These are phyloP conservation scores for Mycena albidolilacea DNA, from an alignment of 768 basidiomycete species.

Conservation along the genomic window DNA sequence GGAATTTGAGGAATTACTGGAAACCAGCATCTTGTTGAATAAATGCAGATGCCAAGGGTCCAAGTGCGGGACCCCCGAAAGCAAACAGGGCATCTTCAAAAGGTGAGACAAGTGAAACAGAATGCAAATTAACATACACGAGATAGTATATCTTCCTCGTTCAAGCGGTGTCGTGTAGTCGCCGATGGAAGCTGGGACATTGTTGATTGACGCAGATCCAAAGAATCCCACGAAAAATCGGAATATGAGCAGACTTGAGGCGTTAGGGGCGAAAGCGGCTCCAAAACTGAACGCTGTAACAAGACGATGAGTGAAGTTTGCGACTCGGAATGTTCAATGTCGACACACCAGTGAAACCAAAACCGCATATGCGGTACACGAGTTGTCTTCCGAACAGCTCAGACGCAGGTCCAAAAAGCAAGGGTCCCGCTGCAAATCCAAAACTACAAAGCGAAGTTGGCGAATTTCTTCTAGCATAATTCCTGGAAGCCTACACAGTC, in stretches of 20 bases:
- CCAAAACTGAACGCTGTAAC: constrained; percentile 35
- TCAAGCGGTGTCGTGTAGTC: constrained; percentile 24
- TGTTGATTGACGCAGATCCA: constrained; percentile 34
- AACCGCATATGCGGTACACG: constrained; percentile 23
- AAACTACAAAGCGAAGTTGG: constrained; percentile 13
- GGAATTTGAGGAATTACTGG: constrained; percentile 1
- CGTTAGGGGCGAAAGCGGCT: constrained; percentile 32
- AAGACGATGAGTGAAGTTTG: not conserved
- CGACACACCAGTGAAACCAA: constrained; percentile 31
- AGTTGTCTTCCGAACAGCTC: constrained; percentile 43
- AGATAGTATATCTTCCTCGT: constrained; percentile 20
- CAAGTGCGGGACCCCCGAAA: constrained; percentile 35
- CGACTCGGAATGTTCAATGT: not conserved
- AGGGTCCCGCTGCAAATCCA: constrained; percentile 38
- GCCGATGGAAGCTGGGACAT: constrained; percentile 34
- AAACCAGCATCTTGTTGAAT: constrained; percentile 32
- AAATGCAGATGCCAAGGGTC: constrained; percentile 33
- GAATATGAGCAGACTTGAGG: constrained; percentile 30
- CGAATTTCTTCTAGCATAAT: not conserved
- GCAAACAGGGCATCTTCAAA: constrained; percentile 35
- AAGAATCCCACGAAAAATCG: constrained; percentile 38
- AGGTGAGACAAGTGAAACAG: not conserved
- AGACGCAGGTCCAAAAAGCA: constrained; percentile 43
- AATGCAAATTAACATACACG: constrained; percentile 22
- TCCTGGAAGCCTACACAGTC: constrained; percentile 9